Percentiles rank a stretch among this genome's conserved stretches.
phyloP scores from a whole-genome alignment of 139 green algal species.

The Dunaliella sp. region DNA sequence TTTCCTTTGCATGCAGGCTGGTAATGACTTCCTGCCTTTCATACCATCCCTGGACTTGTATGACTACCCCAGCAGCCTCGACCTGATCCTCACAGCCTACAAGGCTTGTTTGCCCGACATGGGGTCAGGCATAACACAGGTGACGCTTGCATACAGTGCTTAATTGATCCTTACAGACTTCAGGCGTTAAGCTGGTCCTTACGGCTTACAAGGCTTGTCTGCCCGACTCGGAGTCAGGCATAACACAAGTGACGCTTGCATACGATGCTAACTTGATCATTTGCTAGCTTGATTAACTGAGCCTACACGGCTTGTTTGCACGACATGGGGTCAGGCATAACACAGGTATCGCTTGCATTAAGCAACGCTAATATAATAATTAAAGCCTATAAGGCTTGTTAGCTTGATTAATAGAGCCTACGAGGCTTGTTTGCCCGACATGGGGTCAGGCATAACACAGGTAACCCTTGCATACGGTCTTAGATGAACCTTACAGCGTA shows the following conservation, averaged over 20 bases:
- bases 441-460: slow-evolving; percentile 62
- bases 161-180: no score
- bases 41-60: slow-evolving; percentile 89
- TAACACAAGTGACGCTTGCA: slow-evolving; percentile 57
- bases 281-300: slow-evolving; percentile 68
- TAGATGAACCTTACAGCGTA: no score
- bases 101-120: slow-evolving; percentile 58
- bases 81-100: slow-evolving; percentile 74
- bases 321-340: slow-evolving; percentile 61
- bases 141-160: no score
- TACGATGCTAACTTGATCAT: no score
- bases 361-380: no score
- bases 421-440: slow-evolving; percentile 55
- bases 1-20: slow-evolving; percentile 31
- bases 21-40: slow-evolving; percentile 91
- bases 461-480: no score
- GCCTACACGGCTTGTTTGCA: slow-evolving; percentile 66
- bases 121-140: slow-evolving; percentile 58
- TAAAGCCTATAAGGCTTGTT: no score
- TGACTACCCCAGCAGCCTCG: slow-evolving; percentile 67
- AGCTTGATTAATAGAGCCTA: slow-evolving; percentile 71
- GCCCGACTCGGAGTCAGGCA: slow-evolving; percentile 50
- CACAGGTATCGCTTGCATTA: no score
- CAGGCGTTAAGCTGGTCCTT: slow-evolving; percentile 78
- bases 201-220: slow-evolving; percentile 67